Percentiles rank a stretch among this genome's conserved stretches.
phyloP scores from a whole-genome alignment of 2,329 filamentous ascomycete species.

The Stemphylium lycopersici region DNA sequence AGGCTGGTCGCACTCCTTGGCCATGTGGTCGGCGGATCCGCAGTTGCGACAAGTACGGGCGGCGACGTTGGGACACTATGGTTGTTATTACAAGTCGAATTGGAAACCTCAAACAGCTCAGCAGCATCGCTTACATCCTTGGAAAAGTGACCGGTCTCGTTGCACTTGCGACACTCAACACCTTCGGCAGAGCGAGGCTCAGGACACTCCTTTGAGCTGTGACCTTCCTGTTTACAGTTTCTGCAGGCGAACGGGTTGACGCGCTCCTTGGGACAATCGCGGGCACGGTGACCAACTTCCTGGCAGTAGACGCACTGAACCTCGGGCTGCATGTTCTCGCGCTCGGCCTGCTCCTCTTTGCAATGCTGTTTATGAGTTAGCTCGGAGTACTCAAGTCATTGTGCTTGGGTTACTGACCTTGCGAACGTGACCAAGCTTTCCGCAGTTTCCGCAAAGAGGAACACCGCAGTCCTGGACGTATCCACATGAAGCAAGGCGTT shows the following conservation, averaged over 20 bases:
- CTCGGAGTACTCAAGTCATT: neutral
- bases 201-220: conserved; percentile 48
- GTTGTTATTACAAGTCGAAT: conserved; percentile 18
- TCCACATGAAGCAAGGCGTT: conserved; percentile 70
- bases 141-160: conserved; percentile 55
- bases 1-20: conserved; percentile 47
- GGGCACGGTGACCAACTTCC: conserved; percentile 67
- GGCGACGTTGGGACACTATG: conserved; percentile 41
- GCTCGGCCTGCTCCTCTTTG: conserved; percentile 62
- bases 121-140: conserved; percentile 31
- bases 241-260: conserved; percentile 70
- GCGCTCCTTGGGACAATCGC: conserved; percentile 65
- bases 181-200: conserved; percentile 58
- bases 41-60: conserved; percentile 47
- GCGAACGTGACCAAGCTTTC: conserved; percentile 66
- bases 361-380: conserved; percentile 55
- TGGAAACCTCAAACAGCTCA: neutral
- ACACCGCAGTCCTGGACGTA: conserved; percentile 66
- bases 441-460: conserved; percentile 68
- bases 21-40: conserved; percentile 45
- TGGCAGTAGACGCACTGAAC: conserved; percentile 71
- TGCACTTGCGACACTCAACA: conserved; percentile 70
- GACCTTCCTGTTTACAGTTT: conserved; percentile 65
- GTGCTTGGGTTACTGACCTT: conserved; percentile 37
- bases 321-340: conserved; percentile 47